These are phyloP conservation scores for Heliocybe sulcata DNA, from an alignment of 1,284 basidiomycete genomes.

Conservation along the genomic window DNA sequence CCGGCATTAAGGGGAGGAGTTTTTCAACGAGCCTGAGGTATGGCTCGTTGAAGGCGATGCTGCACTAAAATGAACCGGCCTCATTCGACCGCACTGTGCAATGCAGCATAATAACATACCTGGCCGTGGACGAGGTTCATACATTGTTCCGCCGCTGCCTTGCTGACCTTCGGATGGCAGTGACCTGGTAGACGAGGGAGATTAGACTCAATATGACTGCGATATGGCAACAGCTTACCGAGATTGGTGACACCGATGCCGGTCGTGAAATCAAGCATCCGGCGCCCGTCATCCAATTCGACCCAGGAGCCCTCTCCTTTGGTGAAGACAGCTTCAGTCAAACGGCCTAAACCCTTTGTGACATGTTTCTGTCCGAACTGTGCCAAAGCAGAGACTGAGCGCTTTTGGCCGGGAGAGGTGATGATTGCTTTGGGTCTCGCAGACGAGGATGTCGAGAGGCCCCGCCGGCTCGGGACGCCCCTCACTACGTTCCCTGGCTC, in stretches of 20 bases:
- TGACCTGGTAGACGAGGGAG: slow-evolving; percentile 48
- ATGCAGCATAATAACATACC: slow-evolving; percentile 20
- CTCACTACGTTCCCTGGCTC: too few relatives aligned
- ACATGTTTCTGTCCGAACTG: slow-evolving; percentile 60
- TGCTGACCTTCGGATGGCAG: slow-evolving; percentile 81
- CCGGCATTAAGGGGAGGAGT: slow-evolving; percentile 78
- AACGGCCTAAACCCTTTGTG: slow-evolving; percentile 59
- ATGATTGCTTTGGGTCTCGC: neutral
- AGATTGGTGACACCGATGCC: slow-evolving; percentile 83
- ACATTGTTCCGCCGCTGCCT: slow-evolving; percentile 83
- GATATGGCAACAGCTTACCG: slow-evolving; percentile 33
- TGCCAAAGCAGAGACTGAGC: neutral
- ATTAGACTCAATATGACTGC: slow-evolving; percentile 8
- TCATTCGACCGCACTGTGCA: neutral
- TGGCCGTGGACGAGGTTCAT: slow-evolving; percentile 78
- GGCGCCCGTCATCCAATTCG: slow-evolving; percentile 61
- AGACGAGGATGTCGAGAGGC: neutral
- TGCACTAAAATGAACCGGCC: slow-evolving; percentile 41
- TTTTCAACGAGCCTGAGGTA: slow-evolving; percentile 74
- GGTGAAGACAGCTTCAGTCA: slow-evolving; percentile 68
- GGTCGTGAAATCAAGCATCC: slow-evolving; percentile 77
- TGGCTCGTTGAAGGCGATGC: slow-evolving; percentile 71
- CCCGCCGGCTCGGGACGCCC: neutral
- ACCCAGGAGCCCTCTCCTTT: slow-evolving; percentile 78
- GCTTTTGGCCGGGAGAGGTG: neutral